phyloP scores from a whole-genome alignment of 192 early-diverging fungal genomes.

The Chytriomyces sp. region DNA sequence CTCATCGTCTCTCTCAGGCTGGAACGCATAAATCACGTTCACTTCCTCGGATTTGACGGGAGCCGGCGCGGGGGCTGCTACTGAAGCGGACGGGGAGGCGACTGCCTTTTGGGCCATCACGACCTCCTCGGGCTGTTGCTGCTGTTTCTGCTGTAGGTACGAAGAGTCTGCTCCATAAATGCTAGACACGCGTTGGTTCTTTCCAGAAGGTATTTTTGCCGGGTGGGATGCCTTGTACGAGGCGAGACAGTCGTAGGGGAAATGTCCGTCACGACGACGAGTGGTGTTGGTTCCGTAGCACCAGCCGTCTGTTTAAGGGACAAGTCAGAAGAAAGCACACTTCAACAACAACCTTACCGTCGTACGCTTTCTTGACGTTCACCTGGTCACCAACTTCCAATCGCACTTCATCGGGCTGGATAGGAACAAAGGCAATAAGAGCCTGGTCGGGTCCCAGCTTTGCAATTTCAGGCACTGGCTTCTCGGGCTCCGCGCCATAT shows the following conservation, averaged over 20 bases:
- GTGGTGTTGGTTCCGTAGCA: background rate
- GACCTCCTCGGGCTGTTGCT: no score
- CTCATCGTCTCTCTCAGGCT: slow-evolving; percentile 9
- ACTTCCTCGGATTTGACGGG: background rate
- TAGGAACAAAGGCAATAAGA: no score
- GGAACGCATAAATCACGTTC: background rate
- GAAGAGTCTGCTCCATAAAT: background rate
- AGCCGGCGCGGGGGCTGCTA: background rate
- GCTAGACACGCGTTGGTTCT: background rate
- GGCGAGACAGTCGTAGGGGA: slow-evolving; percentile 8
- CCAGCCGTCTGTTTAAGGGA: no score
- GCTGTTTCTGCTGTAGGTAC: no score
- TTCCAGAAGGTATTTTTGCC: background rate
- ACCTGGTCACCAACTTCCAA: background rate
- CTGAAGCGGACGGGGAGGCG: background rate
- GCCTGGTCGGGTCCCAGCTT: no score
- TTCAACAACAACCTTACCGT: no score
- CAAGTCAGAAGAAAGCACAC: no score
- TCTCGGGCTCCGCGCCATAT: slow-evolving; percentile 1
- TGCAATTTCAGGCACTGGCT: no score
- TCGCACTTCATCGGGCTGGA: no score
- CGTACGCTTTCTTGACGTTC: background rate
- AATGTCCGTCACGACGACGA: background rate
- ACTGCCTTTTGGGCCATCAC: background rate
- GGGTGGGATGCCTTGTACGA: background rate